Evolutionary conservation across 805 yeast genomes (phyloP).

Genomic region (Sugiyamaella valdiviana): DNA sequence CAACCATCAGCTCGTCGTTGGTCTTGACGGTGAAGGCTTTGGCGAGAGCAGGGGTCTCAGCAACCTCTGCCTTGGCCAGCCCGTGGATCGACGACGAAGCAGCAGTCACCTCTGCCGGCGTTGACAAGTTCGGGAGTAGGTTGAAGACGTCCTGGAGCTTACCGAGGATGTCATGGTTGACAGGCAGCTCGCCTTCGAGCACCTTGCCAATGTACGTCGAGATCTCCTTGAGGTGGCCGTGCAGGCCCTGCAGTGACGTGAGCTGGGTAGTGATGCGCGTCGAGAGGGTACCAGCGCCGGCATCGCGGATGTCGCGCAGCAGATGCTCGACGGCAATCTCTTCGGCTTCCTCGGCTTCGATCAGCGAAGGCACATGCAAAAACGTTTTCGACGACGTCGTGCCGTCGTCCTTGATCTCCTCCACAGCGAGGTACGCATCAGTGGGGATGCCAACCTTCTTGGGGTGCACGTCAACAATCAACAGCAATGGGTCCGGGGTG

Average conservation of each 20-base stretch:
- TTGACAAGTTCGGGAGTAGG: conserved; percentile 70
- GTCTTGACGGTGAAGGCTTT: conserved; percentile 87
- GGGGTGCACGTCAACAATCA: conserved; percentile 89
- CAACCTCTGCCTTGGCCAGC: conserved; percentile 20
- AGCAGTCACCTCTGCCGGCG: conserved; percentile 25
- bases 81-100: conserved; percentile 16
- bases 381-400: conserved; percentile 88
- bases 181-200: conserved; percentile 62
- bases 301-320: conserved; percentile 89
- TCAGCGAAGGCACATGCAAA: conserved; percentile 83
- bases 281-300: conserved; percentile 89
- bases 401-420: conserved; percentile 95
- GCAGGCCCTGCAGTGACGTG: conserved; percentile 80
- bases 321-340: conserved; percentile 98
- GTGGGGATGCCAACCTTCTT: conserved; percentile 86
- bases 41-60: conserved; percentile 49
- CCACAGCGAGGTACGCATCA: conserved; percentile 88
- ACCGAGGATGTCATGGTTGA: conserved; percentile 85
- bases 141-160: conserved; percentile 93
- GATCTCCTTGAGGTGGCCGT: conserved; percentile 70
- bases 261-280: conserved; percentile 83
- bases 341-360: conserved; percentile 98
- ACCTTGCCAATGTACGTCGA: conserved; percentile 73
- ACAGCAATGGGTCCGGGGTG: conserved; percentile 70
- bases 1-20: conserved; percentile 92